A percentile compares a stretch with the other conserved stretches of the same genome.
Evolutionary conservation across 441 rosid genomes (phyloP).

Genomic region (Manihot esculenta): DNA sequence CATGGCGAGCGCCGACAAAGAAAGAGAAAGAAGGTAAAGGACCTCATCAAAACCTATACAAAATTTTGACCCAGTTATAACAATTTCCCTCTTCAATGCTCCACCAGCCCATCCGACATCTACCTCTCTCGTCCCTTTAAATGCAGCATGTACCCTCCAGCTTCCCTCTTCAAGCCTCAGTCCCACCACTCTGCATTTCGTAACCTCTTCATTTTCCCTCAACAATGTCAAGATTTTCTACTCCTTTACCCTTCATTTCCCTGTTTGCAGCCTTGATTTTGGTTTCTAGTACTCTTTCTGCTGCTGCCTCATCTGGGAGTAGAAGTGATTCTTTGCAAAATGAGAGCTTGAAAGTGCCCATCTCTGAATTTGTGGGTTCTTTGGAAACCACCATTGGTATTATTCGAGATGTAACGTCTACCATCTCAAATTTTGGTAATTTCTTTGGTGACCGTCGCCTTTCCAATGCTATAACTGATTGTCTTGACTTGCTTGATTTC

Average conservation of each 20-base stretch:
- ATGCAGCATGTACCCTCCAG: constrained; percentile 10
- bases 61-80: no score
- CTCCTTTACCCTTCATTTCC: constrained; percentile 8
- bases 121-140: background rate
- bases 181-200: no score
- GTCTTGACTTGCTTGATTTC: constrained; percentile 73
- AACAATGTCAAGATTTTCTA: constrained; percentile 18
- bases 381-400: constrained; percentile 38
- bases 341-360: constrained; percentile 51
- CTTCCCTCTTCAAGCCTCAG: constrained; percentile 6
- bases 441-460: constrained; percentile 55
- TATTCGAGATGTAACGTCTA: constrained; percentile 41
- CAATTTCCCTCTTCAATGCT: constrained; percentile 21
- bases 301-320: background rate
- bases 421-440: constrained; percentile 47
- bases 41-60: background rate
- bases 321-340: constrained; percentile 14
- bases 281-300: background rate
- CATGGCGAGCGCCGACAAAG: constrained; percentile 15
- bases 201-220: no score
- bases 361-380: constrained; percentile 49
- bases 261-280: constrained; percentile 5
- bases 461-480: constrained; percentile 62
- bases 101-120: constrained; percentile 22
- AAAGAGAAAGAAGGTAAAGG: background rate